Base-by-base conservation (phyloP, 1,139 yeast species). In the Suhomyces maxii region DNA sequence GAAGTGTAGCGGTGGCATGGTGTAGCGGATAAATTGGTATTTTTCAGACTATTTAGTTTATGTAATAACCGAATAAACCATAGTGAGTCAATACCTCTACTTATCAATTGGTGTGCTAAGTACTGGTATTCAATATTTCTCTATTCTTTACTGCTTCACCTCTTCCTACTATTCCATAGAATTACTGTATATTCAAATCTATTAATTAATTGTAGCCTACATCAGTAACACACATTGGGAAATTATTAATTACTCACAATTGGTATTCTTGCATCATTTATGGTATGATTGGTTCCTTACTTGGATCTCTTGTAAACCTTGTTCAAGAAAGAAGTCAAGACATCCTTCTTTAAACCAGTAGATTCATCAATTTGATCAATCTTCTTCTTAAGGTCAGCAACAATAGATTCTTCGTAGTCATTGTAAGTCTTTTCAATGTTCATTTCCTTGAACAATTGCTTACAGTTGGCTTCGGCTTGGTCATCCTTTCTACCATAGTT, bases 301-400 rank as follows among this genome's bases (percentile, higher is more conserved):
- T 91, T 93, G 51, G 84, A 80, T 71, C 99, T 86, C 77, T 90
- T 91, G 83, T 95, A 93, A 58, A 95, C 88, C 74, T 93, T 95
- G 67, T 81, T 79, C 63, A 95, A 81, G 76, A 95, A 95, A 7
- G 84, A 81, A 37, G 88, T 80, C 61, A 93, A 79, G 28, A 90
- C 97, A 40, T 84, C 87, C 59, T 80, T 83, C 72, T 90, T 91
- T 72, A 95, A 88, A 10, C 99, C 99, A 63, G 95, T 83, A 32
- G 89, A 78, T 71, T 93, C 98, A 63, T 95, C 99, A 52, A 89
- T 71, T 37, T 76, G 60, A 31, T 78, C 79, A 56, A 95, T 95
- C 64, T 82, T 78, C 37, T 67, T 66, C 60, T 74, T 79, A 64
- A 95, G 77, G 52, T 86, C 80, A 41, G 69, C 65, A 38, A 89